Evolutionary conservation across 2,329 filamentous ascomycete genomes (phyloP), one percentile per base, ranked within the genome.

Genomic region (Colletotrichum godetiae): DNA sequence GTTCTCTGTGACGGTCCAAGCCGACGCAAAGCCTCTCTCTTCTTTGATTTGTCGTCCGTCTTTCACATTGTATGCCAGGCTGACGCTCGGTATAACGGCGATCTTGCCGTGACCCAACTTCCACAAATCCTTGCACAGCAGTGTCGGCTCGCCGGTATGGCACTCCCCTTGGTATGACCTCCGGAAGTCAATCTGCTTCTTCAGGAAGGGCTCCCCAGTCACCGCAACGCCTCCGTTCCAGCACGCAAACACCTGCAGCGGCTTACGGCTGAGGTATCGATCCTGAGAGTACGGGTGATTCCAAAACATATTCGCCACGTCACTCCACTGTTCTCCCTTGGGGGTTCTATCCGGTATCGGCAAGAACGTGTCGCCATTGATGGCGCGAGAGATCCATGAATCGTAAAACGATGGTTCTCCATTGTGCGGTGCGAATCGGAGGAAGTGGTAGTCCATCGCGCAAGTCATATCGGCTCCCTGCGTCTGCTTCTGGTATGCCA

Each of bases 51-150:
- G 78, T 59, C 76, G 79, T 1, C 83, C 86, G 3, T 80, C 81
- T 2, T 86, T 82, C 73, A 89, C 80, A 2, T 84, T 84, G 76
- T 91, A 91, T 69, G 86, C 88, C 2, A 91, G 78, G 74, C 88
- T 90, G 3, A 91, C 85, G 3, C 82, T 84, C 0, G 89, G 89
- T 13, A 91, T 83, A 0, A 90, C 87, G 0, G 89, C 88, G 73
- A 91, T 88, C 75, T 84, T 88, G 22, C 85, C 82, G 73, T 84
- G 84, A 4, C 87, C 87, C 3, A 79, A 74, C 13, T 77, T 82
- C 87, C 89, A 91, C 75, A 91, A 70, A 73, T 91, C 89, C 72
- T 90, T 91, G 73, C 87, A 88, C 53, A 91, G 87, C 10, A 90
- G 77, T 65, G 86, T 84, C 2, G 89, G 88, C 77, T 91, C 89